Evolutionary conservation across 192 early-diverging fungal genomes (phyloP), one percentile per base, ranked within the genome.

Genomic region (Phycomyces nitens): DNA sequence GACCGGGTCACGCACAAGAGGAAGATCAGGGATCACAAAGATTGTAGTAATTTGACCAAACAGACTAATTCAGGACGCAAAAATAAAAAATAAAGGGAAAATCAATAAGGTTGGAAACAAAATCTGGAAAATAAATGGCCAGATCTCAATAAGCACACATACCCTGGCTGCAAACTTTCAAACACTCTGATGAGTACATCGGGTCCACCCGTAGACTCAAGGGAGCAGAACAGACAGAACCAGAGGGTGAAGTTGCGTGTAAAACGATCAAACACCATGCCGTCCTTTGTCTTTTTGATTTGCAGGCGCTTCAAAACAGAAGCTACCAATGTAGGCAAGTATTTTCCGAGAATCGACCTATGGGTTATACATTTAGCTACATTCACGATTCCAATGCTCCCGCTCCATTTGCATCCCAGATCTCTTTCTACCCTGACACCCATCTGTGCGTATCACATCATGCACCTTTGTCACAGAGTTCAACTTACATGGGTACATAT

Each of bases 401-500:
- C n/a, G n/a, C n/a, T n/a, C n/a, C n/a, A n/a, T n/a, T n/a, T n/a
- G n/a, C n/a, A n/a, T n/a, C n/a, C n/a, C n/a, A n/a, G n/a, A n/a
- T n/a, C n/a, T n/a, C n/a, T n/a, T n/a, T n/a, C n/a, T n/a, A n/a
- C n/a, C n/a, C n/a, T n/a, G n/a, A n/a, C n/a, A n/a, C n/a, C n/a
- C n/a, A n/a, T n/a, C n/a, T n/a, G n/a, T n/a, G n/a, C n/a, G n/a
- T n/a, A n/a, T n/a, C n/a, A n/a, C n/a, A n/a, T n/a, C n/a, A n/a
- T n/a, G n/a, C n/a, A n/a, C n/a, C n/a, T n/a, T n/a, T n/a, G n/a
- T n/a, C n/a, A n/a, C n/a, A n/a, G n/a, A 34, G 7, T 34, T 34
- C 29, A 34, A 80, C 68, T 81, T 80, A 85, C 75, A 78, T 77
- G n/a, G 93, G 90, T 5, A 93, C 78, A 69, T 88, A 83, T 54